A percentile compares a stretch with the other conserved stretches of the same genome.
phyloP scores from a whole-genome alignment of 306 rosid genomes.

The Castanea sativa region DNA sequence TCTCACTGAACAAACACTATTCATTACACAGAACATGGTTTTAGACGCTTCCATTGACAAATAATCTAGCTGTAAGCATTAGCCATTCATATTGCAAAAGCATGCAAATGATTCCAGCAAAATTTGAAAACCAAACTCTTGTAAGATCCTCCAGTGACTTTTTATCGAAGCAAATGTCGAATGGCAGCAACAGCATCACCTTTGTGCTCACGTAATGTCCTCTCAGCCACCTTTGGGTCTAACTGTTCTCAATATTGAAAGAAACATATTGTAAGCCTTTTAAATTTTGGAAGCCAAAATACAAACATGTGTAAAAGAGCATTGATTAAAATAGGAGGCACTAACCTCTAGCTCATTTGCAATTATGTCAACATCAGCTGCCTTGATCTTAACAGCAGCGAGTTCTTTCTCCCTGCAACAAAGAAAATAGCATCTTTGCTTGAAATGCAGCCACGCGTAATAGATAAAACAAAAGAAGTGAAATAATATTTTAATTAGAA shows the following conservation, averaged over 20 bases:
- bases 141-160: background rate
- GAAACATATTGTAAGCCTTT: constrained; percentile 1
- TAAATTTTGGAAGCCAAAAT: background rate
- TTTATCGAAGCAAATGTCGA: constrained; percentile 66
- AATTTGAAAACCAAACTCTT: background rate
- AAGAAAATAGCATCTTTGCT: background rate
- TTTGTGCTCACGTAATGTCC: constrained; percentile 93
- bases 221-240: constrained; percentile 95
- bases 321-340: background rate
- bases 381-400: constrained; percentile 87
- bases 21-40: too few species aligned
- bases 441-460: background rate
- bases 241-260: constrained; percentile 38
- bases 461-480: background rate
- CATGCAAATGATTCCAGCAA: background rate
- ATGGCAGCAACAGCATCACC: constrained; percentile 98
- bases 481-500: background rate
- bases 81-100: background rate
- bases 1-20: background rate
- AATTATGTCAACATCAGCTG: constrained; percentile 84
- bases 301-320: background rate
- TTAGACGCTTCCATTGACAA: background rate
- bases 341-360: constrained; percentile 87
- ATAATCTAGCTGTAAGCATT: background rate
- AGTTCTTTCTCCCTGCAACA: constrained; percentile 79